Evolutionary conservation across 441 rosid species (phyloP), one percentile per base, ranked within the genome.

Genomic region (Francoa sonchifolia): DNA sequence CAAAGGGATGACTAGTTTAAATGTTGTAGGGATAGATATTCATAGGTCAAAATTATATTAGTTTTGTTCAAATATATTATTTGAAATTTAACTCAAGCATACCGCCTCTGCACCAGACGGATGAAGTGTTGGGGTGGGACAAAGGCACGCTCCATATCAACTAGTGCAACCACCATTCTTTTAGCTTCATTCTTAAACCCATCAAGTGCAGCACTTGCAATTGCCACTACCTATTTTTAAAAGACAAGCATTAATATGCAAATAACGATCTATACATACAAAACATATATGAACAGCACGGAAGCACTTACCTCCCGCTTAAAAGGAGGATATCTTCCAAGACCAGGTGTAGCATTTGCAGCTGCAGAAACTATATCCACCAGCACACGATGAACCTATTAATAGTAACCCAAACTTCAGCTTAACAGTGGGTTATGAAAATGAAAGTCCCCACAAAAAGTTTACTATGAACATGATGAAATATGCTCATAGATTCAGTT

Each of bases 41-140:
- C n/a, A n/a, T n/a, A n/a, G n/a, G n/a, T n/a, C n/a, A n/a, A n/a
- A n/a, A n/a, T n/a, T n/a, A n/a, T n/a, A n/a, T n/a, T n/a, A n/a
- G n/a, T n/a, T n/a, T n/a, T n/a, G n/a, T n/a, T n/a, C 25, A 36
- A 25, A 18, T 19, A 15, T n/a, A 19, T 10, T 7, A 3, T 19
- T 37, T 26, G 0, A 31, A 34, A 4, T 31, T 17, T 13, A 46
- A 16, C 32, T 13, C 42, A 36, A 30, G 22, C 69, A 42, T 71
- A 84, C 97, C 95, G 63, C 55, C 97, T 77, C 46, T 89, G 97
- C 58, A 89, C 88, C 58, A 89, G 62, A 42, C 97, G 94, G 55
- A 89, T 89, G 65, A 89, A 89, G 59, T 84, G 95, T 45, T 88
- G 97, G 41, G 97, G 95, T 37, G 97, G 97, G 48, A 88, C 97